Base-by-base conservation (phyloP, 306 rosid genomes). In the Neltuma alba region DNA sequence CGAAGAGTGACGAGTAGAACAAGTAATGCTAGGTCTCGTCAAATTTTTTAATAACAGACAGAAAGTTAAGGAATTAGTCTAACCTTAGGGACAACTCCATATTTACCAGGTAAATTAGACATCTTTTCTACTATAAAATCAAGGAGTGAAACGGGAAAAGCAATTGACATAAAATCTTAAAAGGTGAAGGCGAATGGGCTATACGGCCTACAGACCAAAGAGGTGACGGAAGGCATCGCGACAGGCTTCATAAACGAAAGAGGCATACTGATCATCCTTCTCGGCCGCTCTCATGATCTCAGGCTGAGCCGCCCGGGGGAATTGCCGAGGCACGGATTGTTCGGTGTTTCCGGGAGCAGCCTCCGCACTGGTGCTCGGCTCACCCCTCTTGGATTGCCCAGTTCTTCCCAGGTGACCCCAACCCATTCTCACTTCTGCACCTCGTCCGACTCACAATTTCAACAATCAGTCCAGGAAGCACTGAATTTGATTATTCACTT, bases 221-320 rank as follows among this genome's bases (percentile, higher is more conserved):
- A 96, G 97, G 80, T 91, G 96, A 76, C 99, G 99, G 76, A 96
- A 93, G 31, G 98, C 97, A 79, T 91, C 99, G 78, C 99, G 98
- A 41, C 97, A 96, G 42, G 97, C 98, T 77, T 96, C 98, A 74
- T 90, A 93, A 67, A 96, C 89, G 84, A 87, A 91, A 74, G 99
- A 96, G 76, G 99, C 98, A 70, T 93, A 96, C 84, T 93, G 97
- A 64, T 96, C 99, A 68, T 96, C 99, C 57, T 96, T 93, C 80
- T 96, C 99, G 34, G 99, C 97, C 0, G 99, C 97, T 45, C 98
- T 86, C 99, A 96, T 96, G 80, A 96, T 81, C 83, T 96, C 99
- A 75, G 98, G 99, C 86, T 93, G 97, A 76, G 98, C 98, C 2
- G 99, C 99, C 15, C 57, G 81, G 0, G 94, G 91, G 64, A 96